These are phyloP conservation scores for Fusarium setosum DNA, from an alignment of 2,329 filamentous ascomycete species.

Conservation along the genomic window DNA sequence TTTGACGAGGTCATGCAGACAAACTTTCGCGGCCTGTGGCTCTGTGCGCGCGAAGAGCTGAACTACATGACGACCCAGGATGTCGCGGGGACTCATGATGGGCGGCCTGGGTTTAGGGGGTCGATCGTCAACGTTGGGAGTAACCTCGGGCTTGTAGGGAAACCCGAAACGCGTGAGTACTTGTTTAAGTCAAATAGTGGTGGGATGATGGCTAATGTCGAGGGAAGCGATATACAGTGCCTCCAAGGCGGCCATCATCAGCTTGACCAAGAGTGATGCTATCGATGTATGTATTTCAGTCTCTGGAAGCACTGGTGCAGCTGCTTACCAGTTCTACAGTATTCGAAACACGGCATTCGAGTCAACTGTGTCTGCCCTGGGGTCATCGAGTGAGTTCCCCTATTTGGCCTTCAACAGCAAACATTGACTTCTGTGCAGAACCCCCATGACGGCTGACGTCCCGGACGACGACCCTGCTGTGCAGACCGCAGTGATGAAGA, in stretches of 20 bases:
- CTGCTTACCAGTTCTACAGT: conserved; percentile 42
- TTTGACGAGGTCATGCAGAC: conserved; percentile 56
- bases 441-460: conserved; percentile 55
- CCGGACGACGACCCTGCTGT: conserved; percentile 49
- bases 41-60: conserved; percentile 56
- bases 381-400: conserved; percentile 50
- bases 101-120: conserved; percentile 51
- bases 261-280: conserved; percentile 59
- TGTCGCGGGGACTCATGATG: conserved; percentile 54
- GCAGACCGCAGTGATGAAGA: conserved; percentile 49
- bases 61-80: conserved; percentile 57
- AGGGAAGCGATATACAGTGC: conserved; percentile 54
- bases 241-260: conserved; percentile 56
- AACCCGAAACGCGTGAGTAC: conserved; percentile 53
- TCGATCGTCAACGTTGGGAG: conserved; percentile 59
- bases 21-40: conserved; percentile 59
- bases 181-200: accelerated
- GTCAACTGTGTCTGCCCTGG: conserved; percentile 60
- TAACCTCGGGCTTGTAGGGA: conserved; percentile 55
- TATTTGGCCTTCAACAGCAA: too few relatives aligned
- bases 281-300: conserved; percentile 49
- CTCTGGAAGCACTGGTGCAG: too few relatives aligned
- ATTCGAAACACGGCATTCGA: conserved; percentile 56
- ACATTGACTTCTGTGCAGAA: conserved; percentile 36
- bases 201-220: not conserved